Conservation (phyloP, 495 filamentous ascomycete genomes). For the Neurospora pannonica region DNA sequence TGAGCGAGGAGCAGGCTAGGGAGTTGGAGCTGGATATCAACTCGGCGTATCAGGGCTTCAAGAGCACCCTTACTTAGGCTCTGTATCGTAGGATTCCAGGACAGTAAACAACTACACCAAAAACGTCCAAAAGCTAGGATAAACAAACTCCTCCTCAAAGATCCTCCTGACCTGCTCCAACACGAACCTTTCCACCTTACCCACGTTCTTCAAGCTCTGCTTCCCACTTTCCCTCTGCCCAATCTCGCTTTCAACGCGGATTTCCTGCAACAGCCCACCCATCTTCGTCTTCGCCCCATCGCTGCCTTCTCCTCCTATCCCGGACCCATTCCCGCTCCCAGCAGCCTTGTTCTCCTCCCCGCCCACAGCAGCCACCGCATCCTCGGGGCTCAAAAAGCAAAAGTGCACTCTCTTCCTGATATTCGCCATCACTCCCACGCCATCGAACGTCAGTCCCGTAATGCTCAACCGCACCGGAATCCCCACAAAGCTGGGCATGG, state of each 20-base stretch:
- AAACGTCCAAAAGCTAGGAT: conserved; percentile 97
- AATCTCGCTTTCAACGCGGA: conserved; percentile 94
- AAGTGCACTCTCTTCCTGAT: conserved; percentile 79
- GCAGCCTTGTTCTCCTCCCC: conserved; percentile 35
- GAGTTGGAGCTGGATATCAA: conserved; percentile 86
- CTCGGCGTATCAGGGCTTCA: conserved; percentile 86
- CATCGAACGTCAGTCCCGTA: conserved; percentile 89
- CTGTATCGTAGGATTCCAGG: too few species aligned
- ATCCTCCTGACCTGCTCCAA: conserved; percentile 92
- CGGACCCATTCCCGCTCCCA: conserved; percentile 15
- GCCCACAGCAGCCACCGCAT: conserved; percentile 61
- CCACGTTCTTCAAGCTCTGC: conserved; percentile 93
- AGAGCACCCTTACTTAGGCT: conserved; percentile 44
- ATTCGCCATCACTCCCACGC: conserved; percentile 82
- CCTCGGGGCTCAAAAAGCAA: conserved; percentile 83
- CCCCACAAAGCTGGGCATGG: conserved; percentile 91
- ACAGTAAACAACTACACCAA: too few species aligned
- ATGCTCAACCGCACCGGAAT: conserved; percentile 87
- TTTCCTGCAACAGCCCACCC: conserved; percentile 77
- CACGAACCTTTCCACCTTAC: conserved; percentile 96
- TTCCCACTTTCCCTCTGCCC: conserved; percentile 82
- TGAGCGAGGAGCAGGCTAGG: conserved; percentile 76
- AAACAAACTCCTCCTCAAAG: conserved; percentile 97
- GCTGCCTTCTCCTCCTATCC: not conserved
- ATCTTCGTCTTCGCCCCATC: conserved; percentile 26